These are phyloP conservation scores for Rhodotorula diobovata DNA, from an alignment of 768 basidiomycete genomes.

Conservation along the genomic window DNA sequence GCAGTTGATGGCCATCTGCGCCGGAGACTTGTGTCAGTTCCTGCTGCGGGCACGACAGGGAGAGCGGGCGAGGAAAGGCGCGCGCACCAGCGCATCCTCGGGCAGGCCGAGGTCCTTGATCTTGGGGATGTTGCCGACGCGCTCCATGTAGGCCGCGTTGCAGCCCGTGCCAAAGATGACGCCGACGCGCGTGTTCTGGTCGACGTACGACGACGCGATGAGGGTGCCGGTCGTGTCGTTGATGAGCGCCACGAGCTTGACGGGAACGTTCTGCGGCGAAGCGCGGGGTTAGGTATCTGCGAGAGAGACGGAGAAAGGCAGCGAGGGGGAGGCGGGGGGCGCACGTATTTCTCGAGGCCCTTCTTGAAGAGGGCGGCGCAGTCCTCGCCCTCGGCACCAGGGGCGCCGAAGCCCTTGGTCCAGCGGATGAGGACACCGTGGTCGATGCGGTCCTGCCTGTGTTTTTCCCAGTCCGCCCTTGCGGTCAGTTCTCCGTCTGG, in stretches of 20 bases:
- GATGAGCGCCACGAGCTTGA: conserved; percentile 77
- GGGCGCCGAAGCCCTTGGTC: conserved; percentile 97
- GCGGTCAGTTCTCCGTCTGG: background rate
- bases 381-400: conserved; percentile 85
- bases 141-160: conserved; percentile 91
- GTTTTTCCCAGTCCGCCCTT: background rate
- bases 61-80: conserved; percentile 29
- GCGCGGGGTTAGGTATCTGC: background rate
- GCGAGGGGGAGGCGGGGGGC: conserved; percentile 39
- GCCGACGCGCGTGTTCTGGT: conserved; percentile 82
- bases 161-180: conserved; percentile 98
- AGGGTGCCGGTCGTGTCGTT: conserved; percentile 98
- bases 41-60: too few species aligned
- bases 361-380: conserved; percentile 88
- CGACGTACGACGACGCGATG: conserved; percentile 93
- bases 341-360: conserved; percentile 69
- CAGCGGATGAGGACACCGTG: conserved; percentile 91
- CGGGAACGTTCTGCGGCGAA: conserved; percentile 65
- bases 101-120: conserved; percentile 57
- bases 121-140: conserved; percentile 77
- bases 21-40: conserved; percentile 48
- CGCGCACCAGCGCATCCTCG: conserved; percentile 23
- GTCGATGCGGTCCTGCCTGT: conserved; percentile 89
- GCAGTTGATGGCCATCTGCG: conserved; percentile 91
- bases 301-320: too few species aligned